Evolutionary conservation across 495 filamentous ascomycete species (phyloP), one percentile per base, ranked within the genome.

Genomic region (Oidiodendron maius): DNA sequence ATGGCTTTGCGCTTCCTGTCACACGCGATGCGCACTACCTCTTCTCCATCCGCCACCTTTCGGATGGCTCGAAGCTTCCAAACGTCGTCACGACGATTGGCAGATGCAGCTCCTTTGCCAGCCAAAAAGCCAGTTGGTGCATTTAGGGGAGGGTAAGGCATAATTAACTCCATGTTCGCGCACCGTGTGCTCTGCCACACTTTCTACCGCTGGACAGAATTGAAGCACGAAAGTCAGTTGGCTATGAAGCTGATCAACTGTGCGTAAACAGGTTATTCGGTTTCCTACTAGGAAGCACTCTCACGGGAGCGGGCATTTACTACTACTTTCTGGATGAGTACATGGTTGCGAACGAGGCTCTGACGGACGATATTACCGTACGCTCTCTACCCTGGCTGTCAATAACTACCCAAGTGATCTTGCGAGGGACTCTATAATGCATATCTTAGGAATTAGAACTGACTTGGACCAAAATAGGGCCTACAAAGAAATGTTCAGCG

Each of bases 341-440:
- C 67, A 84, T 87, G 65, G 75, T 93, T 30, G 86, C 89, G 46
- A 98, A 97, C 66, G 88, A 95, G 68, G 77, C 96, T 62, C 69
- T 98, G 67, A 93, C 86, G 37, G 88, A 95, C 68, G 93, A 98
- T 72, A 96, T 98, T 65, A 86, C 86, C 69, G 93, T 97, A 80
- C 63, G 87, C 81, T 57, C 12, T 46, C 30, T 56, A 35, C 52
- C 44, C 35, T 23, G n/a, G n/a, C 30, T 34, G 35, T 34, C 20
- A 21, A 46, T 52, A 40, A 61, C n/a, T n/a, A n/a, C n/a, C n/a
- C n/a, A n/a, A n/a, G n/a, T n/a, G n/a, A n/a, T n/a, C n/a, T n/a
- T n/a, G n/a, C n/a, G n/a, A n/a, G n/a, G n/a, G n/a, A 37, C 35
- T 15, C 3, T 37, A 15, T 57, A 55, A 62, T 46, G 44, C 43